Conservation (phyloP, 2,329 filamentous ascomycete species). For the Phoma sp. region DNA sequence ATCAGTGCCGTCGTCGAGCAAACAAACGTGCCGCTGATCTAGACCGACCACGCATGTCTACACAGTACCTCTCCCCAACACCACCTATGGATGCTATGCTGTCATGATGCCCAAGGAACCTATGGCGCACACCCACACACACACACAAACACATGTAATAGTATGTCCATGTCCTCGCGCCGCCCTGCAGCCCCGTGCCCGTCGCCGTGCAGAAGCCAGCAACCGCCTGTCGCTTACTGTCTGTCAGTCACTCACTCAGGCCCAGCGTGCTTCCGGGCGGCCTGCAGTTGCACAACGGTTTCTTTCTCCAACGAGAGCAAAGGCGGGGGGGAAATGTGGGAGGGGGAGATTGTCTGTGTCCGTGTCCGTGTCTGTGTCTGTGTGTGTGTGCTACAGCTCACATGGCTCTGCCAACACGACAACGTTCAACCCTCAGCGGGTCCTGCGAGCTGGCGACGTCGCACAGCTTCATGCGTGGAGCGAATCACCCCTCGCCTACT, state of each 20-base stretch:
- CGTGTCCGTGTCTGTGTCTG: neutral
- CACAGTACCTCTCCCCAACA: neutral
- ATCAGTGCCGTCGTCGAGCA: constrained; percentile 1
- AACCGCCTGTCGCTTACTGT: constrained; percentile 12
- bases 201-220: constrained; percentile 19
- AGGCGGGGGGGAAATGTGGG: constrained; percentile 11
- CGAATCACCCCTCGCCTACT: constrained; percentile 26
- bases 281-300: constrained; percentile 20
- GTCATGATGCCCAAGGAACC: constrained; percentile 12
- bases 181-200: constrained; percentile 19
- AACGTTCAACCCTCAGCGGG: constrained; percentile 19
- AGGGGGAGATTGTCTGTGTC: too few species aligned
- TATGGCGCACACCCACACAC: neutral
- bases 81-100: neutral
- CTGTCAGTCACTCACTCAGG: constrained; percentile 3
- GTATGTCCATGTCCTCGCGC: constrained; percentile 14
- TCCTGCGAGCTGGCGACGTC: constrained; percentile 21
- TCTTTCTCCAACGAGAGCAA: constrained; percentile 18
- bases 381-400: constrained; percentile 16
- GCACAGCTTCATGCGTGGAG: constrained; percentile 26
- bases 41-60: too few species aligned
- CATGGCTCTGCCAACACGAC: constrained; percentile 35
- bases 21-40: neutral
- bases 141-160: neutral
- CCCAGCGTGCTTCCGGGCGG: constrained; percentile 22